Conservation (phyloP, 2,329 filamentous ascomycete species). For the Scedosporium boydii region DNA sequence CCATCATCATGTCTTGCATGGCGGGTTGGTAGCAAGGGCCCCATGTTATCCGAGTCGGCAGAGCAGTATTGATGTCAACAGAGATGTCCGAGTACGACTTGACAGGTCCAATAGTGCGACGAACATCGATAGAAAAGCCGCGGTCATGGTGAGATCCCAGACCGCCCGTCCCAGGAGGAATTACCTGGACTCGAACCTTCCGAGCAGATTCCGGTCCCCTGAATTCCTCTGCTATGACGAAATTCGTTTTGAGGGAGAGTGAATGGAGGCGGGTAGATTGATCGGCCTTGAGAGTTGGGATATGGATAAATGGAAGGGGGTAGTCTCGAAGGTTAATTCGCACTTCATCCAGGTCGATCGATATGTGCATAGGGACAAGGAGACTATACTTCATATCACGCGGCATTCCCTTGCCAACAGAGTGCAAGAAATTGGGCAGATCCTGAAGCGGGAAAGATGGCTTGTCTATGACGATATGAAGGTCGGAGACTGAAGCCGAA, state of each 20-base stretch:
- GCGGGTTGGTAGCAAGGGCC: conserved; percentile 95
- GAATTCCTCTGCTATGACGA: conserved; percentile 92
- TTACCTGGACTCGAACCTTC: conserved; percentile 71
- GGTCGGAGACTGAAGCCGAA: conserved; percentile 69
- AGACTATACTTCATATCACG: conserved; percentile 83
- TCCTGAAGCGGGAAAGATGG: conserved; percentile 80
- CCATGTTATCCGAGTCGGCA: conserved; percentile 93
- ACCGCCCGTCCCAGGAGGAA: conserved; percentile 58
- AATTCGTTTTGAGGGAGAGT: conserved; percentile 77
- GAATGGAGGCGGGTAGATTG: conserved; percentile 76
- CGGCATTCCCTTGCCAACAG: conserved; percentile 95
- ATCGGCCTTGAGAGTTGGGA: conserved; percentile 69
- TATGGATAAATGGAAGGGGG: conserved; percentile 81
- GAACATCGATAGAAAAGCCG: conserved; percentile 75
- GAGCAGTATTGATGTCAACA: conserved; percentile 84
- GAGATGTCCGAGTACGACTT: conserved; percentile 93
- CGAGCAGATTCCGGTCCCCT: conserved; percentile 71
- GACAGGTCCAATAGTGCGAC: conserved; percentile 84
- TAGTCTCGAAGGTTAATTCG: conserved; percentile 86
- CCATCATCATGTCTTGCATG: conserved; percentile 99
- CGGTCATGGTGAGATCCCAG: conserved; percentile 45
- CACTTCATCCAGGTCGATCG: conserved; percentile 83
- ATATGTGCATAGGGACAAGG: conserved; percentile 80
- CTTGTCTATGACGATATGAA: conserved; percentile 81
- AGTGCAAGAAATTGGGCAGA: conserved; percentile 74